Percentiles rank a stretch among this genome's conserved stretches.
phyloP scores from a whole-genome alignment of 148 eudicot genomes.

The Fagopyrum tataricum region DNA sequence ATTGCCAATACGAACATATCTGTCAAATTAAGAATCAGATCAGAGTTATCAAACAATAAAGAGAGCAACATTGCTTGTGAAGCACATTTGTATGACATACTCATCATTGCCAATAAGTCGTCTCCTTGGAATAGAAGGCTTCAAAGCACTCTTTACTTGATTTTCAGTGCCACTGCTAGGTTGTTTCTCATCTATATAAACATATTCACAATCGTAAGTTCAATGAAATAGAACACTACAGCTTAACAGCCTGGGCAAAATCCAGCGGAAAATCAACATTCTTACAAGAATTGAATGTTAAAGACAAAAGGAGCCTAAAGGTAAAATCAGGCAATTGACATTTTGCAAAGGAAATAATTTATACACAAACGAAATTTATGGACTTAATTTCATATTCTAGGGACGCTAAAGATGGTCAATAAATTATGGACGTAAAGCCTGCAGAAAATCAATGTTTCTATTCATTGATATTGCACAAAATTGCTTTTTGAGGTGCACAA shows the following conservation, averaged over 20 bases:
- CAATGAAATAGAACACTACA: neutral
- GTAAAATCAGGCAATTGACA: neutral
- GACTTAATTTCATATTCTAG: neutral
- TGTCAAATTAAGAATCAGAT: slow-evolving; percentile 25
- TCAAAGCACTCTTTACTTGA: slow-evolving; percentile 36
- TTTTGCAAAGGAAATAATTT: neutral
- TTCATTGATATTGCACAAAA: too few relatives aligned
- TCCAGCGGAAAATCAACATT: neutral
- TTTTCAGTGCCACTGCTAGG: slow-evolving; percentile 31
- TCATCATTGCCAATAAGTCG: slow-evolving; percentile 75
- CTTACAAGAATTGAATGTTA: neutral
- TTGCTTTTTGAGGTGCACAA: neutral
- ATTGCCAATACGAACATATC: slow-evolving; percentile 92
- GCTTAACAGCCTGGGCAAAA: neutral
- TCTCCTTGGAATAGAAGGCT: slow-evolving; percentile 72
- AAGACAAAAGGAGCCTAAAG: neutral
- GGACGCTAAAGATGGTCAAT: neutral
- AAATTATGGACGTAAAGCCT: neutral
- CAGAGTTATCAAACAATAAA: neutral
- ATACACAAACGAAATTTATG: neutral
- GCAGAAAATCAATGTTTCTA: neutral
- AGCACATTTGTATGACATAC: slow-evolving; percentile 37
- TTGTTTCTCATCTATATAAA: slow-evolving; percentile 49
- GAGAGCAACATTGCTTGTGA: neutral
- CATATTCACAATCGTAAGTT: slow-evolving; percentile 12